A percentile compares a stretch with the other conserved stretches of the same genome.
Conservation (phyloP, 805 yeast genomes). For the Yamadazyma tumulicola region DNA sequence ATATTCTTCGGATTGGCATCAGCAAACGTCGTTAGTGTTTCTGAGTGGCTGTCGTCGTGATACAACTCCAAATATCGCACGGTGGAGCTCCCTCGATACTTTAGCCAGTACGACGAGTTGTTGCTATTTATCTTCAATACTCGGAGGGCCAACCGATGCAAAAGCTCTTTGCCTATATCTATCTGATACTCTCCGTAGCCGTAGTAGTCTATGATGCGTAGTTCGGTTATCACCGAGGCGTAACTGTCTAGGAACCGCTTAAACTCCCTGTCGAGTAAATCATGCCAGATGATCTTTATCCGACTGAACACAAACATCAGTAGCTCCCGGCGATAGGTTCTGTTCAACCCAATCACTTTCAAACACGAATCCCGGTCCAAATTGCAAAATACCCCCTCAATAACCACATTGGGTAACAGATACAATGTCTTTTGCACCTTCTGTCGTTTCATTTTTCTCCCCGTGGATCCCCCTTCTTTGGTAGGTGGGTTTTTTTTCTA, state of each 20-base stretch:
- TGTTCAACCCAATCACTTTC: constrained; percentile 16
- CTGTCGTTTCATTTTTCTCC: constrained; percentile 2
- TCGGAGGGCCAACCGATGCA: constrained; percentile 17
- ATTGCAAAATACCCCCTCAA: too few relatives aligned
- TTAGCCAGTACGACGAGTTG: constrained; percentile 41
- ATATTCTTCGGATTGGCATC: constrained; percentile 18
- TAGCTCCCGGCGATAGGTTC: constrained; percentile 17
- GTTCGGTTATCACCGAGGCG: constrained; percentile 15
- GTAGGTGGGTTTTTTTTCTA: too few relatives aligned
- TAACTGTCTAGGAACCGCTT: constrained; percentile 10
- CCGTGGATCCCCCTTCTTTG: too few relatives aligned
- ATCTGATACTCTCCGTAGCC: constrained; percentile 37
- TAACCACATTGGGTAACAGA: too few relatives aligned
- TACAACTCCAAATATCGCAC: constrained; percentile 24
- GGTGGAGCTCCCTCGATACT: constrained; percentile 23
- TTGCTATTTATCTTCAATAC: constrained; percentile 26
- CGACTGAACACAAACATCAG: constrained; percentile 10
- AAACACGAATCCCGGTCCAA: too few relatives aligned
- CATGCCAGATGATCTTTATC: constrained; percentile 17
- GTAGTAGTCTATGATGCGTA: constrained; percentile 28
- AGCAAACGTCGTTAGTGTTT: constrained; percentile 8
- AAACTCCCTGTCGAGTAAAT: constrained; percentile 6
- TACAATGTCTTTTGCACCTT: too few relatives aligned
- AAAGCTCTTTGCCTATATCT: constrained; percentile 20
- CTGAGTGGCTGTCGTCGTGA: constrained; percentile 20